These are phyloP conservation scores for Pilasporangium apinafurcum DNA, from an alignment of 352 stramenopile genomes.

Conservation along the genomic window DNA sequence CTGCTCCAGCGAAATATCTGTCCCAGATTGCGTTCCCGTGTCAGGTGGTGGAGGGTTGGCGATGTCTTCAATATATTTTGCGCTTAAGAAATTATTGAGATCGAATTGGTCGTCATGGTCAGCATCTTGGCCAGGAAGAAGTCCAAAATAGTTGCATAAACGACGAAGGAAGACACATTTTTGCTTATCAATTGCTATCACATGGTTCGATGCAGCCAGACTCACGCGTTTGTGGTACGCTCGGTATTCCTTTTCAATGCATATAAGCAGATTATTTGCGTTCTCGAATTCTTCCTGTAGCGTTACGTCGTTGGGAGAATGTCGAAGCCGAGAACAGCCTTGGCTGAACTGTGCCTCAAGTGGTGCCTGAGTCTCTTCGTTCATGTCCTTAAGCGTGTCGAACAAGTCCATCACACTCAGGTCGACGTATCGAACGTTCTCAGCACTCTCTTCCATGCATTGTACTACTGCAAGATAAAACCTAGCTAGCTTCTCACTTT, in stretches of 20 bases:
- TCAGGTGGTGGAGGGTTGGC: constrained; percentile 6
- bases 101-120: constrained; percentile 16
- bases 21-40: no score
- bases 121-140: not conserved
- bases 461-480: constrained; percentile 54
- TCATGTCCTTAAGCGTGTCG: constrained; percentile 62
- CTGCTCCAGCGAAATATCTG: no score
- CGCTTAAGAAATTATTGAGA: constrained; percentile 44
- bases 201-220: constrained; percentile 48
- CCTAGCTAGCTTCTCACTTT: constrained; percentile 46
- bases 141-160: constrained; percentile 47
- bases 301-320: constrained; percentile 54
- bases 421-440: constrained; percentile 56
- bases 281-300: constrained; percentile 55
- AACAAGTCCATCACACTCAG: constrained; percentile 70
- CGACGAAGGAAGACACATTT: constrained; percentile 28
- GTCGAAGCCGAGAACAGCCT: constrained; percentile 50
- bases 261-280: constrained; percentile 41
- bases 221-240: constrained; percentile 42
- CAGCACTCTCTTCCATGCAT: constrained; percentile 49
- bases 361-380: constrained; percentile 38
- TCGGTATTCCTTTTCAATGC: constrained; percentile 77
- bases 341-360: constrained; percentile 44
- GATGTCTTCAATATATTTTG: constrained; percentile 34
- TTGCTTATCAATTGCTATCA: constrained; percentile 39